Base-by-base conservation (phyloP, 768 basidiomycete species). In the Austroboletus festivus region DNA sequence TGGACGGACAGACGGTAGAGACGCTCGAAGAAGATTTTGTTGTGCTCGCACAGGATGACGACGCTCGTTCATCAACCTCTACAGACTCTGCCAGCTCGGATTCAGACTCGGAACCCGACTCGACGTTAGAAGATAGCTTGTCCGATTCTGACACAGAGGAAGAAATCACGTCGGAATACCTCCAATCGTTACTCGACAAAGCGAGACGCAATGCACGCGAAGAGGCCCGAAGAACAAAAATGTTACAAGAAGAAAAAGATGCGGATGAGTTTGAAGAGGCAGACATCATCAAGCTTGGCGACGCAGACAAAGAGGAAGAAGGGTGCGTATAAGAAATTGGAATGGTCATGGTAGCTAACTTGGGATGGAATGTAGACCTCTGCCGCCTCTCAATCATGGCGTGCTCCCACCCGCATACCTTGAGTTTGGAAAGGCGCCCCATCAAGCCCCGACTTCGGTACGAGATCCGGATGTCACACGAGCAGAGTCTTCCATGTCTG, bases 311-410 rank as follows among this genome's bases (percentile, higher is more conserved):
- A 26, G 62, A 73, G 46, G 56, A 47, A 5, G 62, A 57, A 26
- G 22, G 44, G 62, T 64, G 28, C 33, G 77, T 80, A 68, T 56
- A 44, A 46, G 30, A 53, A 35, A 38, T 19, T 19, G 8, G 40
- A 5, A n/a, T 42, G 20, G 21, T 22, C 19, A 19, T 43, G 44
- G 23, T 4, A 5, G 37, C 23, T 43, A 38, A 48, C 53, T 39
- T 19, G 43, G 23, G 46, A 22, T 42, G 38, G 26, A 35, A 22
- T 22, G n/a, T 55, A 85, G 83, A 54, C 73, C 74, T 20, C 61
- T 90, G 39, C 88, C 89, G 3, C 61, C 66, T 10, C 68, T 90
- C n/a, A 71, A 89, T 59, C 81, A 86, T 42, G 84, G 85, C 39
- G 59, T 62, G 13, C 76, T 88, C 11, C 86, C 87, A 7, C 62